Evolutionary conservation across 345 rosid species (phyloP), one percentile per base, ranked within the genome.

Genomic region (Laguncularia racemosa): DNA sequence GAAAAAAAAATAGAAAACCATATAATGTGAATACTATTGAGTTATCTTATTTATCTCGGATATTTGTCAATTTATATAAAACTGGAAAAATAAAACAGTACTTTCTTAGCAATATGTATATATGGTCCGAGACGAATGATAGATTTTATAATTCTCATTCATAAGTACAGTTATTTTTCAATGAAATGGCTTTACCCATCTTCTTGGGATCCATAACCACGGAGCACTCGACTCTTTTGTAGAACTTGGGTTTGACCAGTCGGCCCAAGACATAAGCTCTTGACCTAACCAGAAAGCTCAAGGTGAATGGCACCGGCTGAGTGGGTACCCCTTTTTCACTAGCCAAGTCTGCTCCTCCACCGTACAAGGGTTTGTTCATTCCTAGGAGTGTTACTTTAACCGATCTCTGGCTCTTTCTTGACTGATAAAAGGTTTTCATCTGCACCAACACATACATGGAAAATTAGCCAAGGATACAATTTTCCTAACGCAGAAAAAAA

Each of bases 401-500:
- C 12, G 73, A 48, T 58, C 86, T 78, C 62, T 73, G 77, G 60
- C 88, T 84, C 68, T 82, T 87, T 62, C 91, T 82, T 17, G 83
- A 70, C 55, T 82, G 88, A 50, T 80, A 84, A 60, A 87, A 84
- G 53, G 69, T 67, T 4, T 26, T 45, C 23, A 82, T 73, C 95
- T 87, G 81, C 55, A 61, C 26, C 46, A 46, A 48, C 40, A 50
- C 48, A 17, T 21, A 40, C 11, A 14, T 43, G 7, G 7, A 33
- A 33, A 33, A 33, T 26, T 26, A 33, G 9, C 1, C 1, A 33
- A 7, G 7, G 7, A 33, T 6, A 33, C 1, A 7, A 7, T 33
- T 33, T 33, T 7, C 10, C 9, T 23, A 23, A 2, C 5, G 3
- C 28, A 1, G 28, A 6, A 23, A 23, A 6, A 23, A 23, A 23